Evolutionary conservation across 2,329 filamentous ascomycete genomes (phyloP).

Genomic region (Xylariaceae sp.): DNA sequence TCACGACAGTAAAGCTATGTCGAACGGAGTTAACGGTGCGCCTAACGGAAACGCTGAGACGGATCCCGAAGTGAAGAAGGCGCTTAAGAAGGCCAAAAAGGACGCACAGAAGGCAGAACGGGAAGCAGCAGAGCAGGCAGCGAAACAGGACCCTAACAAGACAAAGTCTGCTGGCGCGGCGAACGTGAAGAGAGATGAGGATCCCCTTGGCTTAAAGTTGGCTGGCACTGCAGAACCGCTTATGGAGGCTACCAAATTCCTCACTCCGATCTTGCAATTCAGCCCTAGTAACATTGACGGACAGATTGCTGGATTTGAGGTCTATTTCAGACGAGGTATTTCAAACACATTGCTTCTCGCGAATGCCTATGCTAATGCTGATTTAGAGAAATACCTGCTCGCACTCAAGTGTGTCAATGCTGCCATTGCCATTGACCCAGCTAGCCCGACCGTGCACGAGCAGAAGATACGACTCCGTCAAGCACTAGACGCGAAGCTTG

Average conservation of each 20-base stretch:
- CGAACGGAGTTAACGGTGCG: constrained; percentile 60
- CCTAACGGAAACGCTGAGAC: constrained; percentile 49
- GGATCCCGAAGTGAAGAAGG: constrained; percentile 76
- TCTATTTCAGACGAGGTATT: constrained; percentile 81
- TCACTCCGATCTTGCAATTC: constrained; percentile 77
- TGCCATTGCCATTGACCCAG: constrained; percentile 64
- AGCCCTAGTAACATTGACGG: constrained; percentile 77
- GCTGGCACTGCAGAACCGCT: constrained; percentile 79
- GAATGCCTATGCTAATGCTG: constrained; percentile 8
- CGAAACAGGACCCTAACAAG: constrained; percentile 83
- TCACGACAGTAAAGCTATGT: constrained; percentile 68
- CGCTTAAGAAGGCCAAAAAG: constrained; percentile 84
- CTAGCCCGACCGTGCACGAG: constrained; percentile 71
- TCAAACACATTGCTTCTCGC: background rate
- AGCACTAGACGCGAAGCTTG: constrained; percentile 53
- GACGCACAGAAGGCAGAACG: constrained; percentile 72
- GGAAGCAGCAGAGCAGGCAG: constrained; percentile 73
- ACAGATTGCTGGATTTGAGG: constrained; percentile 85
- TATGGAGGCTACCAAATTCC: constrained; percentile 82
- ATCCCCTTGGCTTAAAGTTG: constrained; percentile 79
- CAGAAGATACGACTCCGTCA: constrained; percentile 70
- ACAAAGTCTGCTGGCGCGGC: constrained; percentile 60
- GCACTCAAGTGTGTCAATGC: constrained; percentile 83
- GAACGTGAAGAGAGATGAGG: constrained; percentile 83
- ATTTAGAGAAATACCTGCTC: constrained; percentile 76